Conservation (phyloP, 1,284 basidiomycete genomes). For the Cryptococcus sp. region DNA sequence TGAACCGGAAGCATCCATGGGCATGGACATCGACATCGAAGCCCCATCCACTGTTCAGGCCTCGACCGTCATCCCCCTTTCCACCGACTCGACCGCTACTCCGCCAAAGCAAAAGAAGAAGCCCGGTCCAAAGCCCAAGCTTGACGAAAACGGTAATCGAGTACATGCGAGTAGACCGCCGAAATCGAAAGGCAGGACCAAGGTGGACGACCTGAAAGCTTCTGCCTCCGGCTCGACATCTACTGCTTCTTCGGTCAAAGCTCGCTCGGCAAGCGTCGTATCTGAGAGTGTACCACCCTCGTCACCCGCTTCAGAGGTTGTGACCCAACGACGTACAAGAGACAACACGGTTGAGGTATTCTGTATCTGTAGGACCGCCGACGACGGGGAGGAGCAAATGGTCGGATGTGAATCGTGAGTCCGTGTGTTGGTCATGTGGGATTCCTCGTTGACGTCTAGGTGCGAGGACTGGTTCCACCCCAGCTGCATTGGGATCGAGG, state of each 20-base stretch:
- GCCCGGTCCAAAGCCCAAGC: not conserved
- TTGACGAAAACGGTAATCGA: not conserved
- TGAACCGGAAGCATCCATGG: constrained; percentile 2
- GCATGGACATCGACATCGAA: not conserved
- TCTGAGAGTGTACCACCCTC: not conserved
- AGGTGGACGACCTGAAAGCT: constrained; percentile 8
- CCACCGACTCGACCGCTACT: not conserved
- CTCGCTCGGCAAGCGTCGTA: not conserved
- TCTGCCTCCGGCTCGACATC: not conserved
- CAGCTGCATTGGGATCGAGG: constrained; percentile 31
- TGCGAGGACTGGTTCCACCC: constrained; percentile 46
- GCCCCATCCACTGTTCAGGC: not conserved
- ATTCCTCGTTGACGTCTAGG: constrained; percentile 13
- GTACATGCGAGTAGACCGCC: too few species aligned
- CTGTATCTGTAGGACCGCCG: constrained; percentile 40
- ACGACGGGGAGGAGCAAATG: constrained; percentile 36
- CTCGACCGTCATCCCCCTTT: not conserved
- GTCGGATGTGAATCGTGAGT: constrained; percentile 40
- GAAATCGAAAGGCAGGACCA: constrained; percentile 19
- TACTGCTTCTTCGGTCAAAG: not conserved
- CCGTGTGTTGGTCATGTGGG: too few species aligned
- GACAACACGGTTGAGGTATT: constrained; percentile 19
- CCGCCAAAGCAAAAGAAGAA: not conserved
- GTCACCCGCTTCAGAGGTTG: not conserved
- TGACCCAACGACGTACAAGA: not conserved